Evolutionary conservation across 495 filamentous ascomycete species (phyloP).

Genomic region (Trichoderma orchidacearum): DNA sequence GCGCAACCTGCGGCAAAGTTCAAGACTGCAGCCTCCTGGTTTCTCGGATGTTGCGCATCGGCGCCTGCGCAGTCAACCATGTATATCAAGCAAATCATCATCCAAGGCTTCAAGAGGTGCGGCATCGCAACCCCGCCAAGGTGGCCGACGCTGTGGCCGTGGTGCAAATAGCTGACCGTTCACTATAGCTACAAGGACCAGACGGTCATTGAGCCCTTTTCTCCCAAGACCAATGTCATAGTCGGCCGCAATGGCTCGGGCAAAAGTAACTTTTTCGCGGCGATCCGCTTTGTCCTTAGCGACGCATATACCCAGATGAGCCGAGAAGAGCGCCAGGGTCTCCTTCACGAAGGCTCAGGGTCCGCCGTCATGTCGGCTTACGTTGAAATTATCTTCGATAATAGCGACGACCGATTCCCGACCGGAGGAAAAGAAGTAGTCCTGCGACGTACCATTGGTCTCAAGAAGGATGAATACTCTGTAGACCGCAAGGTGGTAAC

Average conservation of each 20-base stretch:
- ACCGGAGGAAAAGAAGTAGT: slow-evolving; percentile 85
- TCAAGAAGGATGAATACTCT: slow-evolving; percentile 98
- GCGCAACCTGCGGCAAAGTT: background rate
- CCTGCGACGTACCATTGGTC: slow-evolving; percentile 82
- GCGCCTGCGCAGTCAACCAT: slow-evolving; percentile 39
- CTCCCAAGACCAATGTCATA: slow-evolving; percentile 95
- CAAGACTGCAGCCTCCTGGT: background rate
- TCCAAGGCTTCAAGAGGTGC: slow-evolving; percentile 98
- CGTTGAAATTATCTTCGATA: slow-evolving; percentile 98
- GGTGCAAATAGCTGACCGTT: background rate
- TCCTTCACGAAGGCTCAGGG: slow-evolving; percentile 92
- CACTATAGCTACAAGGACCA: slow-evolving; percentile 88
- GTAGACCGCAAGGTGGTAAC: slow-evolving; percentile 92
- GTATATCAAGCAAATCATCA: slow-evolving; percentile 99
- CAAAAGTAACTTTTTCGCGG: slow-evolving; percentile 99
- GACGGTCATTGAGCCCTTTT: slow-evolving; percentile 96
- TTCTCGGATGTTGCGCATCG: slow-evolving; percentile 7
- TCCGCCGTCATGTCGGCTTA: slow-evolving; percentile 98
- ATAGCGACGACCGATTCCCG: slow-evolving; percentile 89
- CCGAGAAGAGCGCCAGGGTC: slow-evolving; percentile 86
- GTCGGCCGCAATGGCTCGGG: slow-evolving; percentile 98
- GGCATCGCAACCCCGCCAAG: slow-evolving; percentile 7
- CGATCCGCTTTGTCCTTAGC: slow-evolving; percentile 95
- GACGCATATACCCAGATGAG: slow-evolving; percentile 96
- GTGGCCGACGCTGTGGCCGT: background rate